These are phyloP conservation scores for Pythium phragmitis DNA, from an alignment of 352 stramenopile species.

Conservation along the genomic window DNA sequence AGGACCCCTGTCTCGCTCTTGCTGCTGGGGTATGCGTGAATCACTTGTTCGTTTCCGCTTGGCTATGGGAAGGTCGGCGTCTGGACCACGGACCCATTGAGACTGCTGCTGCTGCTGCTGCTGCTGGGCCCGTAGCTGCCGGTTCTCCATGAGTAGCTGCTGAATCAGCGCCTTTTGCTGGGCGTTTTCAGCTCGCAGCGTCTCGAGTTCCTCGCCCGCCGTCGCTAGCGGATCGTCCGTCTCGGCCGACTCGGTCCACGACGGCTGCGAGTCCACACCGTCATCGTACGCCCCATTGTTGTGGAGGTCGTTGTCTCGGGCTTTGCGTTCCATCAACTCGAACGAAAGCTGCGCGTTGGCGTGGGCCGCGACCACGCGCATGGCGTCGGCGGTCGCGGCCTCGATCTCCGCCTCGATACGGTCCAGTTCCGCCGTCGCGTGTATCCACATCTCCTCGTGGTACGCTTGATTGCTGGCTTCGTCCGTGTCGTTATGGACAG, in stretches of 20 bases:
- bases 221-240: not conserved
- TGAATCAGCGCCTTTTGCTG: constrained; percentile 21
- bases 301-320: constrained; percentile 4
- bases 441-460: not conserved
- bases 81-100: not conserved
- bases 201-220: constrained; percentile 2
- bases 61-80: not conserved
- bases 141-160: constrained; percentile 21
- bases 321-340: constrained; percentile 25
- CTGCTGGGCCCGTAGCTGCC: constrained; percentile 7
- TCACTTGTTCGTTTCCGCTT: constrained; percentile 1
- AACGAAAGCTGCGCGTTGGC: constrained; percentile 20
- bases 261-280: not conserved
- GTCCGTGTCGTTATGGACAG: not conserved
- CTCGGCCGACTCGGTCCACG: not conserved
- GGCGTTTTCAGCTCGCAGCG: constrained; percentile 17
- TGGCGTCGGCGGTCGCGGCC: not conserved
- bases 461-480: not conserved
- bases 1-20: constrained; percentile 1
- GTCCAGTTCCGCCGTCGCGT: not conserved
- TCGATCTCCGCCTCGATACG: not conserved
- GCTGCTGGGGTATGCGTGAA: not conserved
- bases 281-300: not conserved
- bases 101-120: not conserved
- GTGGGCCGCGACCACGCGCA: constrained; percentile 5